These are phyloP conservation scores for Pyricularia pennisetigena DNA, from an alignment of 2,329 filamentous ascomycete genomes.

Conservation along the genomic window DNA sequence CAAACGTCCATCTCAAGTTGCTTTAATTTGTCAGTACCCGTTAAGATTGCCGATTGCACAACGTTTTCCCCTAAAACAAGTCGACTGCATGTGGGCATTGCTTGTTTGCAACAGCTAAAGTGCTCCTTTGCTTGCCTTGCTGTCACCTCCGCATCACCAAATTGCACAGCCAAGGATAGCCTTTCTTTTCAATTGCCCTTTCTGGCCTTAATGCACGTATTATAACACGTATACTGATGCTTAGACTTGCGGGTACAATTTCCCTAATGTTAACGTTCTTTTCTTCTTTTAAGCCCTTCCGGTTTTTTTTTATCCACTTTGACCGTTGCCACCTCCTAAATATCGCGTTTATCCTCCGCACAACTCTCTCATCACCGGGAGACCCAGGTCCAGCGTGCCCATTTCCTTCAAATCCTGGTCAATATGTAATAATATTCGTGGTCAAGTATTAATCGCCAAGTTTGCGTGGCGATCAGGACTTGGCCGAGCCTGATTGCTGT, in stretches of 20 bases:
- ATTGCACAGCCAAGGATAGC: background rate
- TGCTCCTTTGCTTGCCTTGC: background rate
- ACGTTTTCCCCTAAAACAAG: background rate
- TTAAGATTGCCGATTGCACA: too few relatives aligned
- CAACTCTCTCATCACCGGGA: too few relatives aligned
- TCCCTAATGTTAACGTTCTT: background rate
- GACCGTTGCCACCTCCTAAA: background rate
- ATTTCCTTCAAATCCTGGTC: too few relatives aligned
- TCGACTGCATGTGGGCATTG: background rate
- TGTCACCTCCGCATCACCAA: background rate
- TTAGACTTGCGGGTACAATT: background rate
- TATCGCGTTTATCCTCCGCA: background rate
- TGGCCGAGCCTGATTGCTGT: background rate
- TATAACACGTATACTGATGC: background rate
- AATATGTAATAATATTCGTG: too few relatives aligned
- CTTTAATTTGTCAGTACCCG: too few relatives aligned
- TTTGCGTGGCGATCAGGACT: background rate
- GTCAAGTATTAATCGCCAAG: background rate
- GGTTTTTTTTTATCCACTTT: background rate
- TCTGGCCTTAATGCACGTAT: background rate
- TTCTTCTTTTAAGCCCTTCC: background rate
- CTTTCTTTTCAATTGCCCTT: background rate
- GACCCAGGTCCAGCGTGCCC: background rate
- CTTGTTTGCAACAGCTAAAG: background rate
- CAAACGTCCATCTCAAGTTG: too few relatives aligned